A percentile compares a stretch with the other conserved stretches of the same genome.
Evolutionary conservation across 805 yeast species (phyloP).

Genomic region (Ogataea methanolica): DNA sequence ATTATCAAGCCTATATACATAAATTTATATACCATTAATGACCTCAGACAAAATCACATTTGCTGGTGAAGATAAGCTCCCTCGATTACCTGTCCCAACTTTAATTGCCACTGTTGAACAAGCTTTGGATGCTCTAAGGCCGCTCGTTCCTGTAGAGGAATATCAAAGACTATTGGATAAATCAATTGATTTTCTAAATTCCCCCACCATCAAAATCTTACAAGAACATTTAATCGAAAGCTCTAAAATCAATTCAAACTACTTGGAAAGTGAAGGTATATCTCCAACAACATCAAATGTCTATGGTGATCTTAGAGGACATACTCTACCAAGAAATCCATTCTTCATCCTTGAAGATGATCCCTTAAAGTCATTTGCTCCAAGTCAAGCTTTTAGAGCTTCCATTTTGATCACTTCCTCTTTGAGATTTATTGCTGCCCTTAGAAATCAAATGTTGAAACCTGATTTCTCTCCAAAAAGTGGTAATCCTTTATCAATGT

Average conservation of each 20-base stretch:
- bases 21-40: neutral
- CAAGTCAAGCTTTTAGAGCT: slow-evolving; percentile 64
- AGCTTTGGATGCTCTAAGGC: slow-evolving; percentile 52
- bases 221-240: slow-evolving; percentile 52
- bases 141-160: slow-evolving; percentile 52
- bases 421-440: slow-evolving; percentile 57
- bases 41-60: slow-evolving; percentile 28
- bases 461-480: slow-evolving; percentile 55
- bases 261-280: slow-evolving; percentile 46
- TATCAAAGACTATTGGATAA: slow-evolving; percentile 39
- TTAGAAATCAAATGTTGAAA: slow-evolving; percentile 48
- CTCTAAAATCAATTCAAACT: slow-evolving; percentile 40
- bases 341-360: slow-evolving; percentile 71
- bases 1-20: neutral
- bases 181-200: slow-evolving; percentile 41
- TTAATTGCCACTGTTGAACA: slow-evolving; percentile 47
- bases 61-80: slow-evolving; percentile 40
- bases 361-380: slow-evolving; percentile 53
- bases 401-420: slow-evolving; percentile 63
- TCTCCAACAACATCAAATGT: slow-evolving; percentile 52
- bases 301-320: slow-evolving; percentile 60
- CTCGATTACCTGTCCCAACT: slow-evolving; percentile 60
- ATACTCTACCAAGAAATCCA: slow-evolving; percentile 73
- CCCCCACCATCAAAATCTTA: slow-evolving; percentile 37
- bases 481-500: slow-evolving; percentile 57